Evolutionary conservation across 73 alveolate species (phyloP).

Genomic region (Paramecium pentaurelia): DNA sequence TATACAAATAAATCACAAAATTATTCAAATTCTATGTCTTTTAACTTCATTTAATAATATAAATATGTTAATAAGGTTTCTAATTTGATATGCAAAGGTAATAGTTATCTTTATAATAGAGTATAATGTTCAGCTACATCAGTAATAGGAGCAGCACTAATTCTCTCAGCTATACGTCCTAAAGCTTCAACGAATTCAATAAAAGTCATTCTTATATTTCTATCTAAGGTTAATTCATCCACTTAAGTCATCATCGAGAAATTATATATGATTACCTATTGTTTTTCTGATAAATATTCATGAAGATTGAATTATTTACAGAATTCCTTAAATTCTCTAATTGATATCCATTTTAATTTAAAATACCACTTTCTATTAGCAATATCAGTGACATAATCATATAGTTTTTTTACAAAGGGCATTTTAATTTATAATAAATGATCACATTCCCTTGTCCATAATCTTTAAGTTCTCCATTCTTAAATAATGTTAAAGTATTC

Average conservation of each 20-base stretch:
- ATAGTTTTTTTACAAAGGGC: conserved; percentile 59
- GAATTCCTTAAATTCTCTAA: conserved; percentile 76
- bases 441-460: conserved; percentile 72
- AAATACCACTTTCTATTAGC: conserved; percentile 45
- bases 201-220: conserved; percentile 75
- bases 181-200: conserved; percentile 80
- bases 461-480: conserved; percentile 66
- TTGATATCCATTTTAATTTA: conserved; percentile 63
- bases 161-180: conserved; percentile 77
- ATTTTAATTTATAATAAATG: conserved; percentile 50
- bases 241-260: conserved; percentile 83
- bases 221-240: conserved; percentile 74
- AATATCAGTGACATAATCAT: conserved; percentile 56
- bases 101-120: not conserved
- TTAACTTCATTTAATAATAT: not conserved
- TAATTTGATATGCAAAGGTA: conserved; percentile 54
- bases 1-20: not conserved
- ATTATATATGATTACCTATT: conserved; percentile 72
- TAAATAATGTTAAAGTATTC: conserved; percentile 39
- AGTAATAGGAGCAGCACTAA: conserved; percentile 46
- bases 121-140: conserved; percentile 35
- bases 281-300: conserved; percentile 77
- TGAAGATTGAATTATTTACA: conserved; percentile 65
- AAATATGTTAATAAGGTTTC: conserved; percentile 47
- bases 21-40: not conserved